Base-by-base conservation (phyloP, 1,284 basidiomycete genomes). In the Microbotryomycetes sp. region DNA sequence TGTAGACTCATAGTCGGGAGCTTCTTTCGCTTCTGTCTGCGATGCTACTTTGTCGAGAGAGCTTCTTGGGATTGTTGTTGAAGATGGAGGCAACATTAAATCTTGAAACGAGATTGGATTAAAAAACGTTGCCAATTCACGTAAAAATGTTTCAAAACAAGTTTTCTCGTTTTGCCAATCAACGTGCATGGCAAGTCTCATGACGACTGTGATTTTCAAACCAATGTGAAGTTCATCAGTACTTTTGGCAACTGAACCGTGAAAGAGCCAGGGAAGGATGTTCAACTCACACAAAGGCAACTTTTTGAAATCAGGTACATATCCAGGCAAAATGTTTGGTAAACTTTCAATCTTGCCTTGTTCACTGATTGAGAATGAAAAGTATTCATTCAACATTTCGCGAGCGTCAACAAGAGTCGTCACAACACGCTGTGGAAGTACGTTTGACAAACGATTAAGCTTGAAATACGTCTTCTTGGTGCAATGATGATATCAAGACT, bases 381-480 rank as follows among this genome's bases (percentile, higher is more conserved):
- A 98, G 77, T 98, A 97, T 71, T 97, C 94, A 9, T 84, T 79
- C 1, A 98, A 78, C 93, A 98, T 97, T 14, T 87, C 87, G 4
- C 86, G 81, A 16, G 83, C 82, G 22, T 76, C 73, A 9, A 76
- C 56, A 9, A 83, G 65, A 3, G 75, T 58, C 0, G 63, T 45
- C 49, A 64, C 45, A 16, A 69, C 51, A 22, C 56, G 54, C 68
- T 70, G 58, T 54, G 29, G 9, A 6, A 28, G 47, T 3, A 25
- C 2, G 28, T 36, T 30, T 6, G 0, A 23, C 7, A 46, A 19
- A 6, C 4, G 31, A 9, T n/a, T 16, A 29, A 42, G 36, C 36
- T 42, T 19, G 19, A 19, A 12, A 42, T 42, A 12, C 19, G 36
- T 42, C 12, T 12, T 19, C 19, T 2, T 6, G 29, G 19, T n/a